These are phyloP conservation scores for Melanogaster broomeanus DNA, from an alignment of 768 basidiomycete genomes.

Conservation along the genomic window DNA sequence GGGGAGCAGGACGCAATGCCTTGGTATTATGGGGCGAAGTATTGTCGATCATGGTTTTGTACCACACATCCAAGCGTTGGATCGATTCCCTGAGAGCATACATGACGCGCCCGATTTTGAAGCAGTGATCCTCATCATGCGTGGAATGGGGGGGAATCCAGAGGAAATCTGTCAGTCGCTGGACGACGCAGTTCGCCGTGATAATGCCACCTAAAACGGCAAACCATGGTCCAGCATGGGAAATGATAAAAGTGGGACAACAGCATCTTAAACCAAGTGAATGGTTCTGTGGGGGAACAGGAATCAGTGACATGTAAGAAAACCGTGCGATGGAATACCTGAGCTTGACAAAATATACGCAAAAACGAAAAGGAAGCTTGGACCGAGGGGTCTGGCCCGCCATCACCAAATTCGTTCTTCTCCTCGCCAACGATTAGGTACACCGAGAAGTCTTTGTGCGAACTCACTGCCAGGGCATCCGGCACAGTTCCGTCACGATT, in stretches of 20 bases:
- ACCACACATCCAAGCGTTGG: slow-evolving; percentile 17
- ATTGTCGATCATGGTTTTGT: slow-evolving; percentile 1
- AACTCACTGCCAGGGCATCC: background rate
- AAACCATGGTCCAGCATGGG: too few species aligned
- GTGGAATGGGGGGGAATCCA: slow-evolving; percentile 24
- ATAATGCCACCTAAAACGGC: slow-evolving; percentile 33
- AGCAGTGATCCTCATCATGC: slow-evolving; percentile 13
- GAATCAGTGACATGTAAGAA: background rate
- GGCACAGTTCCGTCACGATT: background rate
- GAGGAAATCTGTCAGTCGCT: slow-evolving; percentile 35
- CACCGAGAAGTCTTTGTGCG: background rate
- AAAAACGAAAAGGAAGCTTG: slow-evolving; percentile 31
- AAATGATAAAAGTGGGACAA: slow-evolving; percentile 36
- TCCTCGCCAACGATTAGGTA: slow-evolving; percentile 22
- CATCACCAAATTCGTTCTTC: too few species aligned
- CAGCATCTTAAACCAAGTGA: slow-evolving; percentile 17
- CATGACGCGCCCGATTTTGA: slow-evolving; percentile 19
- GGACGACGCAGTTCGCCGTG: slow-evolving; percentile 28
- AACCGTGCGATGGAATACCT: slow-evolving; percentile 1
- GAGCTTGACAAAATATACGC: slow-evolving; percentile 7
- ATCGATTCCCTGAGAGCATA: slow-evolving; percentile 21
- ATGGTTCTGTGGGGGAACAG: slow-evolving; percentile 3
- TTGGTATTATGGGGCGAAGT: background rate
- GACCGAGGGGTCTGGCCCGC: slow-evolving; percentile 28
- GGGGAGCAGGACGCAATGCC: background rate